These are phyloP conservation scores for Euphrasia confusa DNA, from an alignment of 257 asterid species.

Conservation along the genomic window DNA sequence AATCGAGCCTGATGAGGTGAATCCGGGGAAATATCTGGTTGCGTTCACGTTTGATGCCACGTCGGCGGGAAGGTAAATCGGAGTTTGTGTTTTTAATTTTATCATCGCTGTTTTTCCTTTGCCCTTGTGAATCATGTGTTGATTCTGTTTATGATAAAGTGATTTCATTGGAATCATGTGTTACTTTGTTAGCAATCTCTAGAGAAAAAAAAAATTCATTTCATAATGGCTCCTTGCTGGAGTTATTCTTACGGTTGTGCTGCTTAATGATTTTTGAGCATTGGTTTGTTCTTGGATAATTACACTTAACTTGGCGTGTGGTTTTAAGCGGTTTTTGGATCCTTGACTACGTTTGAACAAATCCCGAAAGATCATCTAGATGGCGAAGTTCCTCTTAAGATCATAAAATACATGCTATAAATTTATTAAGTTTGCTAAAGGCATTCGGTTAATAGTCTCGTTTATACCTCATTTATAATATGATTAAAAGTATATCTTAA, in stretches of 20 bases:
- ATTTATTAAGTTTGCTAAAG: background rate
- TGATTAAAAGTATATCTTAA: background rate
- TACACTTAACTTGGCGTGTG: too few relatives aligned
- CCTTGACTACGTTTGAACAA: background rate
- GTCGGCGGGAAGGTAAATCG: slow-evolving; percentile 69
- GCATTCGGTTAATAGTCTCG: background rate
- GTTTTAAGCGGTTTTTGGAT: slow-evolving; percentile 1
- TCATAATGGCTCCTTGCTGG: slow-evolving; percentile 7
- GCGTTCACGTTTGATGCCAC: slow-evolving; percentile 94
- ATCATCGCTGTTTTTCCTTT: background rate
- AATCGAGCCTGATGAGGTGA: slow-evolving; percentile 78
- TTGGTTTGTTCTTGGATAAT: background rate
- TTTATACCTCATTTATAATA: background rate
- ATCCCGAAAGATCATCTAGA: background rate
- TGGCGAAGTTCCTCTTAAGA: slow-evolving; percentile 26
- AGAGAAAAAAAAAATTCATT: background rate
- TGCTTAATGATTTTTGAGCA: background rate
- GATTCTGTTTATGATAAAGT: slow-evolving; percentile 13
- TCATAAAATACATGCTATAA: background rate
- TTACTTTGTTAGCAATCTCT: background rate
- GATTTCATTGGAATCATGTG: too few relatives aligned
- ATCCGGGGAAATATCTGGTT: slow-evolving; percentile 76
- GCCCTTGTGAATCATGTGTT: background rate
- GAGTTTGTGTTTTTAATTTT: background rate
- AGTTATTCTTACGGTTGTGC: background rate